Percentiles rank a stretch among this genome's conserved stretches.
Conservation (phyloP, 2,329 filamentous ascomycete species). For the Trichophyton mentagrophytes region DNA sequence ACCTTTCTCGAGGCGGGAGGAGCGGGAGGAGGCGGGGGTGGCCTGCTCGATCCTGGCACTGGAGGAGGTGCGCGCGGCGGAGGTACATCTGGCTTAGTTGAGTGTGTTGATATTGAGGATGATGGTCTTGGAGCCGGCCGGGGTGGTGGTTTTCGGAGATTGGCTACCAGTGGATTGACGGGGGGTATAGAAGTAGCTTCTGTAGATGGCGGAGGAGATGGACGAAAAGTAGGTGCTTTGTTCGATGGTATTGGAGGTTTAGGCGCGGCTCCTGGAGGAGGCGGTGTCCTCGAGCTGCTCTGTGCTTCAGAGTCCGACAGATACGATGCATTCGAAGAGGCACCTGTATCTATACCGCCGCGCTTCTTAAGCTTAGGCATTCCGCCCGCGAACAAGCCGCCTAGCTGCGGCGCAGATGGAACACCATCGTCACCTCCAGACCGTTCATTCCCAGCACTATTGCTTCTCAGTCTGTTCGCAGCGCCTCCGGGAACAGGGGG, state of each 20-base stretch:
- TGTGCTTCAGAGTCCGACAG: slow-evolving; percentile 63
- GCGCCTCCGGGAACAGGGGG: slow-evolving; percentile 51
- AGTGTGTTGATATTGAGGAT: slow-evolving; percentile 47
- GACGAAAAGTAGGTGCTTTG: slow-evolving; percentile 36
- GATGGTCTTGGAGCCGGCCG: slow-evolving; percentile 43
- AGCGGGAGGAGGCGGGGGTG: slow-evolving; percentile 43
- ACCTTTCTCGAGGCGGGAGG: slow-evolving; percentile 40
- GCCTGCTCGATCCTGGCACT: slow-evolving; percentile 33
- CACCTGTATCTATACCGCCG: slow-evolving; percentile 65
- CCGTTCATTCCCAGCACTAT: slow-evolving; percentile 48
- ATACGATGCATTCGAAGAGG: slow-evolving; percentile 58
- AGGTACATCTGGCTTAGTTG: slow-evolving; percentile 33
- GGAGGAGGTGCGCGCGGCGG: slow-evolving; percentile 56
- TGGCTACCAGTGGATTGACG: slow-evolving; percentile 41
- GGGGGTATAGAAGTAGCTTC: slow-evolving; percentile 39
- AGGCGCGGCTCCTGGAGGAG: slow-evolving; percentile 35
- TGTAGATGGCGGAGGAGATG: slow-evolving; percentile 37
- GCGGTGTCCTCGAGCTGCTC: slow-evolving; percentile 38
- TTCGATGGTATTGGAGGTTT: slow-evolving; percentile 47
- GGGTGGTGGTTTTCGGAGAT: slow-evolving; percentile 46
- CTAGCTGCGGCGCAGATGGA: slow-evolving; percentile 63
- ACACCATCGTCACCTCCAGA: slow-evolving; percentile 33
- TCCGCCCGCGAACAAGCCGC: slow-evolving; percentile 77
- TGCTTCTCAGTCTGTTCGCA: slow-evolving; percentile 59
- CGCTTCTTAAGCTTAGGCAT: slow-evolving; percentile 94